Evolutionary conservation across 805 yeast species (phyloP).

Genomic region (Cyberlindnera euphorbiiphila): DNA sequence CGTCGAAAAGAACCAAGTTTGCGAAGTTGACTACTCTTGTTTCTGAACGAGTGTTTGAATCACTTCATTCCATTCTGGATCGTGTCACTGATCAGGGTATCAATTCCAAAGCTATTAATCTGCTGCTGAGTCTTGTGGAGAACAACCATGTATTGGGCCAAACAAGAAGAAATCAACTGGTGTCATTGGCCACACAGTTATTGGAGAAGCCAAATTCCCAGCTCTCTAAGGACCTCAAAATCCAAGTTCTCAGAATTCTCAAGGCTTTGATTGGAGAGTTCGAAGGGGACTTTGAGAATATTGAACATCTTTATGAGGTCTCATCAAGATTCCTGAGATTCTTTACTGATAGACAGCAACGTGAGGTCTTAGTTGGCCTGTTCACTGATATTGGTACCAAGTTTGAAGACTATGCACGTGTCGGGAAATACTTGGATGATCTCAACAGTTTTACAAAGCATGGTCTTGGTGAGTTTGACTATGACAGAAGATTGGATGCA

Average conservation of each 20-base stretch:
- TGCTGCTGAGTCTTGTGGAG: constrained; percentile 49
- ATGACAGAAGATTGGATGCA: constrained; percentile 66
- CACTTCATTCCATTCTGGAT: constrained; percentile 47
- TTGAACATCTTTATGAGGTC: constrained; percentile 44
- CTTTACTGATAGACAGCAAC: constrained; percentile 56
- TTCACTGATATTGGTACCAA: constrained; percentile 56
- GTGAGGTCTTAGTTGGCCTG: constrained; percentile 57
- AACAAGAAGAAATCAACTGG: constrained; percentile 47
- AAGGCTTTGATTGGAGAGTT: constrained; percentile 49
- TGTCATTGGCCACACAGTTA: constrained; percentile 55
- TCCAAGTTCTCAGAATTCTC: constrained; percentile 54
- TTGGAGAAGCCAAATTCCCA: constrained; percentile 54
- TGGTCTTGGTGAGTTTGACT: constrained; percentile 73
- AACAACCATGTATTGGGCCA: constrained; percentile 55
- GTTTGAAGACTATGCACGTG: constrained; percentile 39
- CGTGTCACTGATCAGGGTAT: constrained; percentile 39
- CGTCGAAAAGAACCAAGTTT: constrained; percentile 40
- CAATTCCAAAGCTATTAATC: constrained; percentile 47
- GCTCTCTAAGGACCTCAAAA: constrained; percentile 49
- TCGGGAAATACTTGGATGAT: constrained; percentile 53
- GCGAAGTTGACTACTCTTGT: constrained; percentile 49
- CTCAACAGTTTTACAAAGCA: constrained; percentile 65
- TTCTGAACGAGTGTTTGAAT: constrained; percentile 50
- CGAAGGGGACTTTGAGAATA: constrained; percentile 49
- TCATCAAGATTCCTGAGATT: constrained; percentile 56